phyloP scores from a whole-genome alignment of 1,284 basidiomycete genomes.

The Apiotrichum laibachii region DNA sequence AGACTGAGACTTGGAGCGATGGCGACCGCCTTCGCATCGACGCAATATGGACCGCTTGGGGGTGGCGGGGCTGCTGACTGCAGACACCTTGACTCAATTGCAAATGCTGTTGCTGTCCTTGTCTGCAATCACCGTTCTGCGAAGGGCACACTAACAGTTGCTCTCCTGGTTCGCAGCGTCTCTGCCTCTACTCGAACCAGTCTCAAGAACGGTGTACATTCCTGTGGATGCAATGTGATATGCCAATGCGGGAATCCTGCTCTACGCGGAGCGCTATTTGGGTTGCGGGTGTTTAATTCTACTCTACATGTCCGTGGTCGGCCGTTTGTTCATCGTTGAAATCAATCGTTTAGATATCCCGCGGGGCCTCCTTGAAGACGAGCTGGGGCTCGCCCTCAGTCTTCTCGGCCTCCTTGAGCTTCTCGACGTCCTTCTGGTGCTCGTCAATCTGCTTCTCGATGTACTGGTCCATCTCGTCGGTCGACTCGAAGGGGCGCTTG shows the following conservation, averaged over 20 bases:
- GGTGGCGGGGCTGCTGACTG: too few species aligned
- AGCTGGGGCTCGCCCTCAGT: slow-evolving; percentile 10
- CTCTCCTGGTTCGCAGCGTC: too few species aligned
- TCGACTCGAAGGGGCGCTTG: slow-evolving; percentile 54
- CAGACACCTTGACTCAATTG: too few species aligned
- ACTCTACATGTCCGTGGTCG: not conserved
- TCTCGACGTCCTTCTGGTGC: slow-evolving; percentile 31
- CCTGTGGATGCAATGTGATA: slow-evolving; percentile 11
- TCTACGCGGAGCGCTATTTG: not conserved
- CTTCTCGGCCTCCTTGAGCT: slow-evolving; percentile 6
- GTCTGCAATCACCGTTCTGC: too few species aligned
- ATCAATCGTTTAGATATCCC: not conserved
- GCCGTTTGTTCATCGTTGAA: not conserved
- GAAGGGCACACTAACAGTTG: too few species aligned
- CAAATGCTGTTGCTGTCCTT: too few species aligned
- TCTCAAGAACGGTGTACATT: slow-evolving; percentile 14
- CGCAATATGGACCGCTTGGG: too few species aligned
- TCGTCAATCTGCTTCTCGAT: slow-evolving; percentile 59
- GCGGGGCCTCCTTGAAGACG: slow-evolving; percentile 5
- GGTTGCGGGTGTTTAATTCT: not conserved
- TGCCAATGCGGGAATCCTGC: slow-evolving; percentile 6
- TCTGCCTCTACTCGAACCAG: too few species aligned
- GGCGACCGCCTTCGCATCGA: too few species aligned
- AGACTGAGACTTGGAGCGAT: too few species aligned
- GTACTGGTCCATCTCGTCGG: slow-evolving; percentile 93